phyloP scores from a whole-genome alignment of 2,329 filamentous ascomycete genomes.

The Fusarium mexicanum region DNA sequence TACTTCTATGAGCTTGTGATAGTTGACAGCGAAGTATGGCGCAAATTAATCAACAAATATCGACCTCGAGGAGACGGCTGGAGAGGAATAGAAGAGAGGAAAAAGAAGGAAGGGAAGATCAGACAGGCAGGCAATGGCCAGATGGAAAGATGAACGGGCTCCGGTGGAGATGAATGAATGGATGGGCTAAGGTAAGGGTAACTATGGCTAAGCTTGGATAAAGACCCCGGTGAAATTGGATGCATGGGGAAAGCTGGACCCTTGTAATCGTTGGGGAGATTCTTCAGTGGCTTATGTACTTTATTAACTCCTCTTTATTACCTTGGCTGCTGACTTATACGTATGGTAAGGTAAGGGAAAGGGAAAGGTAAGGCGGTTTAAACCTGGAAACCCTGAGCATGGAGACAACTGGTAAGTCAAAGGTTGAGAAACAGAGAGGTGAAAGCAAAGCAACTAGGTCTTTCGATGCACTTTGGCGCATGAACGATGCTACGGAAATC shows the following conservation, averaged over 20 bases:
- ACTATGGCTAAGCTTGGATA: slow-evolving; percentile 22
- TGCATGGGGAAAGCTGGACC: slow-evolving; percentile 37
- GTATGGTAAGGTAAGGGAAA: not conserved
- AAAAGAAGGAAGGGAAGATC: slow-evolving; percentile 18
- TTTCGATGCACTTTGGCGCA: not conserved
- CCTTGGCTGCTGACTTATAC: slow-evolving; percentile 2
- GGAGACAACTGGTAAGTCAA: not conserved
- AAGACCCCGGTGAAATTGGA: slow-evolving; percentile 37
- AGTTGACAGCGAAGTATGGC: not conserved
- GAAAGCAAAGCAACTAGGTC: not conserved
- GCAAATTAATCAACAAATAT: slow-evolving; percentile 3
- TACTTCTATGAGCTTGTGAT: not conserved
- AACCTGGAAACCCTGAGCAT: not conserved
- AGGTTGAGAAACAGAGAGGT: not conserved
- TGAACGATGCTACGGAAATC: not conserved
- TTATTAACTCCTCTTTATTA: slow-evolving; percentile 1
- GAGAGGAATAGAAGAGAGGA: slow-evolving; percentile 16
- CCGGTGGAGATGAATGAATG: slow-evolving; percentile 36
- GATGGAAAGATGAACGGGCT: slow-evolving; percentile 31
- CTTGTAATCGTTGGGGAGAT: slow-evolving; percentile 41
- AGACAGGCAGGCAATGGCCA: slow-evolving; percentile 15
- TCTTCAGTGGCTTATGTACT: slow-evolving; percentile 8
- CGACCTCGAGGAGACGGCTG: slow-evolving; percentile 1
- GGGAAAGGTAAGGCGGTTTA: not conserved
- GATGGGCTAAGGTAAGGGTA: not conserved